A percentile compares a stretch with the other conserved stretches of the same genome.
Conservation (phyloP, 768 basidiomycete species). For the Panus rudis region DNA sequence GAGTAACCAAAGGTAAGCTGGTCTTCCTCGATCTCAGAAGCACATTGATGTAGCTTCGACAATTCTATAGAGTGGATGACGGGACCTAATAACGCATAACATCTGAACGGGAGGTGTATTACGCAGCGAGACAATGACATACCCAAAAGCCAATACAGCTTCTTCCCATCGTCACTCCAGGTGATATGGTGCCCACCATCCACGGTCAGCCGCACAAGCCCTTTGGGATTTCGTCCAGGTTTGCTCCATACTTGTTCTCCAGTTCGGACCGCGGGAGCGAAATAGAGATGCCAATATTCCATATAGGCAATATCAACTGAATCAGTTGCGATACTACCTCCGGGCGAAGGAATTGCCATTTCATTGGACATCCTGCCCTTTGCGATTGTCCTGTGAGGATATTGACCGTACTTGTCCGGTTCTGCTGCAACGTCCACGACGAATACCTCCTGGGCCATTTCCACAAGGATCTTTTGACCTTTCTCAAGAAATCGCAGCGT, state of each 20-base stretch:
- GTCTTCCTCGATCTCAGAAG: slow-evolving; percentile 42
- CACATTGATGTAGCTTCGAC: slow-evolving; percentile 42
- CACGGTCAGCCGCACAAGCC: slow-evolving; percentile 54
- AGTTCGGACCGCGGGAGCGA: slow-evolving; percentile 36
- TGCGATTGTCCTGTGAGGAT: slow-evolving; percentile 40
- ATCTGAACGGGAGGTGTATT: not conserved
- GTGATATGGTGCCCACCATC: slow-evolving; percentile 73
- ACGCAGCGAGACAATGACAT: slow-evolving; percentile 11
- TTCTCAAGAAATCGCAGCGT: slow-evolving; percentile 50
- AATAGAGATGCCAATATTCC: slow-evolving; percentile 63
- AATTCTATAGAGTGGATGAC: slow-evolving; percentile 58
- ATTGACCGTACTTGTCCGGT: slow-evolving; percentile 40
- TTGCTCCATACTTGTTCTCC: slow-evolving; percentile 56
- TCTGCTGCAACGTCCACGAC: slow-evolving; percentile 43
- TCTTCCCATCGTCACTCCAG: slow-evolving; percentile 57
- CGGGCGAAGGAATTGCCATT: slow-evolving; percentile 36
- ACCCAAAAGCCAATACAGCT: slow-evolving; percentile 73
- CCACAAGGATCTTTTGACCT: slow-evolving; percentile 49
- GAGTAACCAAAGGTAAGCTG: slow-evolving; percentile 49
- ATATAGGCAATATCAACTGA: slow-evolving; percentile 48
- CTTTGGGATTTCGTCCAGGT: slow-evolving; percentile 58
- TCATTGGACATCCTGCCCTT: slow-evolving; percentile 53
- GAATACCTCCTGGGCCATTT: slow-evolving; percentile 44
- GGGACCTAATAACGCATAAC: slow-evolving; percentile 35
- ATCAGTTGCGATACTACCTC: slow-evolving; percentile 5